Percentiles rank a stretch among this genome's conserved stretches.
These are phyloP conservation scores for Cordyceps javanica DNA, from an alignment of 2,329 filamentous ascomycete genomes.

Conservation along the genomic window DNA sequence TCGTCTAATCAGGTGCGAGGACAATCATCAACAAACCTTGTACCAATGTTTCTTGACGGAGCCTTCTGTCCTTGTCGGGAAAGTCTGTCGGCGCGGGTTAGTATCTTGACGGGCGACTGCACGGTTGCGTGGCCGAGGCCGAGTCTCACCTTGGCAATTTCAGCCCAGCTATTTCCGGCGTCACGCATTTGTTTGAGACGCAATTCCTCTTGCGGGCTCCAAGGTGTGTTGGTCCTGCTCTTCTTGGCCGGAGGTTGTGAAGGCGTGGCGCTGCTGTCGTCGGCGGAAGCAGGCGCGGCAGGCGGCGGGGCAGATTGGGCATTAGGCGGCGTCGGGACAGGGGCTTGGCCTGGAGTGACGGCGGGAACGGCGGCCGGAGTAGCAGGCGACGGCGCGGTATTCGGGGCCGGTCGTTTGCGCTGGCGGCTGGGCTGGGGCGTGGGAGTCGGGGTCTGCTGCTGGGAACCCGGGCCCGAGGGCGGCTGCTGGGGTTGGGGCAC, in stretches of 20 bases:
- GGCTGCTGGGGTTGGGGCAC: slow-evolving; percentile 30
- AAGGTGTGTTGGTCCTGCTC: slow-evolving; percentile 96
- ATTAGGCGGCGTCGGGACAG: slow-evolving; percentile 24
- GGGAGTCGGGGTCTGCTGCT: slow-evolving; percentile 32
- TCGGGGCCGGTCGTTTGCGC: slow-evolving; percentile 37
- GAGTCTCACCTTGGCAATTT: slow-evolving; percentile 93
- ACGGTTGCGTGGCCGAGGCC: background rate
- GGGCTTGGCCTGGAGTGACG: slow-evolving; percentile 28
- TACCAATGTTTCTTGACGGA: slow-evolving; percentile 99
- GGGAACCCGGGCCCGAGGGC: slow-evolving; percentile 29
- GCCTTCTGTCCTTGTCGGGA: slow-evolving; percentile 87
- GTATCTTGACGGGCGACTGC: background rate
- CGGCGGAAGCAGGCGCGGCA: slow-evolving; percentile 17
- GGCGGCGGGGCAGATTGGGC: slow-evolving; percentile 21
- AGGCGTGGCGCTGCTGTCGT: slow-evolving; percentile 26
- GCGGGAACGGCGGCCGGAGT: slow-evolving; percentile 25
- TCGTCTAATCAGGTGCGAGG: too few species aligned
- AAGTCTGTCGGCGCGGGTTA: slow-evolving; percentile 55
- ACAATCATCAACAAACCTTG: slow-evolving; percentile 54
- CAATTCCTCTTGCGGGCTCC: slow-evolving; percentile 92
- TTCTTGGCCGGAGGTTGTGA: slow-evolving; percentile 68
- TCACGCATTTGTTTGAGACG: slow-evolving; percentile 92
- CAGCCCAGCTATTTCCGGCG: slow-evolving; percentile 88
- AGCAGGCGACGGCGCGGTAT: slow-evolving; percentile 32
- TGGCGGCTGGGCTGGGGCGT: slow-evolving; percentile 33